Base-by-base conservation (phyloP, 2,329 filamentous ascomycete genomes). In the Teratosphaeria pseudoeucalypti region DNA sequence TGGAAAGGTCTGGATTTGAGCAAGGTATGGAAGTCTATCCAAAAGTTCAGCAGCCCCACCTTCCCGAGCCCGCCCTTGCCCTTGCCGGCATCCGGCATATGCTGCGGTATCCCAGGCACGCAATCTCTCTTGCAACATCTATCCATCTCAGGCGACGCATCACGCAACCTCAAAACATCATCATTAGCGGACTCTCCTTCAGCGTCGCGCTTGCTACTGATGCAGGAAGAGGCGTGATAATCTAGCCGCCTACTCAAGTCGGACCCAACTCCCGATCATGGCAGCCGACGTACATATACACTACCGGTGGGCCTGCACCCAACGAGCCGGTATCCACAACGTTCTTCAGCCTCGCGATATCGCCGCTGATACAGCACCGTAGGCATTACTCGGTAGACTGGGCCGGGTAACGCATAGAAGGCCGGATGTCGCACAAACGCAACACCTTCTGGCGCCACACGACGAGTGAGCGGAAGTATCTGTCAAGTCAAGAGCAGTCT, bases 381-480 rank as follows among this genome's bases (percentile, higher is more conserved):
- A 9, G 23, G 43, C 43, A n/a, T 6, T 19, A 7, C 10, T 49
- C 43, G 43, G 43, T 49, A 49, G 43, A 49, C 43, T 49, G 43
- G 19, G 43, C 26, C 43, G 43, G 43, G 43, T 49, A 49, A n/a
- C 19, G n/a, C 16, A 6, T 49, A 14, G 43, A 49, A 23, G 16
- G 43, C 16, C 43, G n/a, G n/a, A 49, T 23, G 43, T 49, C n/a
- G 43, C 43, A 49, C 43, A 49, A 10, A 49, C 9, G 43, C 43
- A n/a, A 49, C 19, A 19, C 43, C 9, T 29, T 52, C 23, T 59
- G n/a, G 39, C 54, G 49, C 58, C 55, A 60, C 52, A 52, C 29
- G 49, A 53, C 27, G 27, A 57, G 14, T 23, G 26, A 19, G n/a
- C 23, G 47, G 16, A 23, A 34, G 55, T 57, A 37, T 57, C 56